Evolutionary conservation across 164 flowering plant genomes (phyloP), one percentile per base, ranked within the genome.

Genomic region (Kalanchoe fedtschenkoi): DNA sequence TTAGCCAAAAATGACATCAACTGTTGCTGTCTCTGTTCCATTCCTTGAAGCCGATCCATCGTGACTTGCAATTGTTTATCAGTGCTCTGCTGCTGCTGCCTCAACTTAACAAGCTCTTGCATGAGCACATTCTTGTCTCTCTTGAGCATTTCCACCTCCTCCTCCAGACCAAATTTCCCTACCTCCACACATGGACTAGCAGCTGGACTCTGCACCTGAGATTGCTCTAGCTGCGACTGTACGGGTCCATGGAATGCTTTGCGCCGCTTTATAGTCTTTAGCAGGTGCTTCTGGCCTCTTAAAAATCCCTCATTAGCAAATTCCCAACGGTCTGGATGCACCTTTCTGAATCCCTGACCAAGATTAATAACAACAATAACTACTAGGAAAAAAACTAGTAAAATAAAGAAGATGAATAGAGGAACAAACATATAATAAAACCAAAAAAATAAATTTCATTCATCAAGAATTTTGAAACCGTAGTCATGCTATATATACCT

Each of bases 1-100:
- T 92, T 92, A 16, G 96, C 98, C 58, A 92, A 71, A 75, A 92
- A 92, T 21, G 98, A 89, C 96, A 92, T 92, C 96, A 92, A 86
- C 60, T 92, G 98, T 61, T 89, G 96, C 66, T 92, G 98, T 30
- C 96, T 68, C 72, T 88, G 96, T 67, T 92, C 98, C 98, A 92
- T 92, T 10, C 88, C 96, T 62, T 92, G 98, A 68, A 92, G 86
- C 34, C 87, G 89, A 64, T 92, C 93, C 63, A 81, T 83, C 81
- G 88, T 72, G 24, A 83, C 74, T 69, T 89, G 96, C 66, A 92
- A 75, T 75, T 89, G 96, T 69, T 75, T 76, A 66, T 89, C 96
- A 38, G 98, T 89, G 26, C 81, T 16, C 74, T 89, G 96, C 61
- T 92, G 98, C 78, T 92, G 96, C 74, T 87, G 98, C 69, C 96